phyloP scores from a whole-genome alignment of 208 protist species.

The Perkinsela sp. region DNA sequence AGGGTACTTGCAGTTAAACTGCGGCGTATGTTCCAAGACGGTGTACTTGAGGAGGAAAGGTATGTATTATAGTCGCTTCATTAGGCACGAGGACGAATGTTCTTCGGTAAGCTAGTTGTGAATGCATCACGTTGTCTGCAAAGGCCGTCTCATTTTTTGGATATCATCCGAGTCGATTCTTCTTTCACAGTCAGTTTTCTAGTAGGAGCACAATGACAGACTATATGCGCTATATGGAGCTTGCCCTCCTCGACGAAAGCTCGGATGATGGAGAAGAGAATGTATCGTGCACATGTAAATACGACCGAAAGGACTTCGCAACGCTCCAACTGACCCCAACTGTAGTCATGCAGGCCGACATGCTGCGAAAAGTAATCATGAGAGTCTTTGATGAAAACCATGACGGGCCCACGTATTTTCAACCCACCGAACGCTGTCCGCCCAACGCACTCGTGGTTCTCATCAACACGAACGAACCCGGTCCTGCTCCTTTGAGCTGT shows the following conservation, averaged over 20 bases:
- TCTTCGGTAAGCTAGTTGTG: too few species aligned
- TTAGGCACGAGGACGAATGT: too few species aligned
- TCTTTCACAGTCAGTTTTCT: not conserved
- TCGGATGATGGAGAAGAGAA: not conserved
- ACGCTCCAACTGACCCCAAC: not conserved
- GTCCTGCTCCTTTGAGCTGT: not conserved
- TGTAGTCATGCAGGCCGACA: not conserved
- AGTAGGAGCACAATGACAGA: not conserved
- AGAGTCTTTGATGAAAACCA: not conserved
- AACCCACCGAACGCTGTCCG: not conserved
- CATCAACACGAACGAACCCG: not conserved
- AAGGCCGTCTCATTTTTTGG: too few species aligned
- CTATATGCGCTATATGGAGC: not conserved
- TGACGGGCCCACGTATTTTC: not conserved
- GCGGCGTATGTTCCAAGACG: constrained; percentile 31
- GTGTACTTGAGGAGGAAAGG: constrained; percentile 38
- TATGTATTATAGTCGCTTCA: constrained; percentile 15
- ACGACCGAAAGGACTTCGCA: not conserved
- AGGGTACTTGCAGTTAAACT: constrained; percentile 20
- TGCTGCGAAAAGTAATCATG: not conserved
- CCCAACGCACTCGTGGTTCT: not conserved
- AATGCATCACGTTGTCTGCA: too few species aligned
- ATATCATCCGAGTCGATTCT: not conserved
- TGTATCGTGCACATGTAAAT: not conserved
- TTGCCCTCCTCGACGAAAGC: not conserved